These are phyloP conservation scores for Epichloe brachyelytri DNA, from an alignment of 2,329 filamentous ascomycete genomes.

Conservation along the genomic window DNA sequence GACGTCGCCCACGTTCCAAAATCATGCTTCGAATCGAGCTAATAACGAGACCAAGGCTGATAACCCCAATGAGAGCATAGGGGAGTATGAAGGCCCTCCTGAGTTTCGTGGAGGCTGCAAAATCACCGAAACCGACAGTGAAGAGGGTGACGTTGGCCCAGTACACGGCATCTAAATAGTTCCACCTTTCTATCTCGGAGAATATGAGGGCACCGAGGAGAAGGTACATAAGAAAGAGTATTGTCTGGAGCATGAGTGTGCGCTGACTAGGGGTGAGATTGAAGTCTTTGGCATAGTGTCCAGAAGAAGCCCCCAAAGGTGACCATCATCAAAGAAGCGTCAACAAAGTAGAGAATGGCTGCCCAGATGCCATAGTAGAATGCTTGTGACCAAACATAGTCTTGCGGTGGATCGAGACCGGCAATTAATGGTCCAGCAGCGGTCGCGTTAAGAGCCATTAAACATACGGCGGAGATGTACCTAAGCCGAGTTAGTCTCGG, in stretches of 20 bases:
- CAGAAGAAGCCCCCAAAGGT: slow-evolving; percentile 67
- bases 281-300: slow-evolving; percentile 69
- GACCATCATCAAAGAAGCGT: slow-evolving; percentile 61
- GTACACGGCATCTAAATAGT: slow-evolving; percentile 65
- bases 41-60: slow-evolving; percentile 74
- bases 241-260: slow-evolving; percentile 83
- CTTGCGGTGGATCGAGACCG: slow-evolving; percentile 24
- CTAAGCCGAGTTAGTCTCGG: slow-evolving; percentile 11
- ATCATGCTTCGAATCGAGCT: slow-evolving; percentile 60
- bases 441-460: slow-evolving; percentile 54
- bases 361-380: slow-evolving; percentile 81
- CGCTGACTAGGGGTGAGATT: slow-evolving; percentile 66
- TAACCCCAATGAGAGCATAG: slow-evolving; percentile 70
- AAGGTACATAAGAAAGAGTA: slow-evolving; percentile 71
- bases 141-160: slow-evolving; percentile 64
- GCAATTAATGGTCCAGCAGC: slow-evolving; percentile 42
- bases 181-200: slow-evolving; percentile 57
- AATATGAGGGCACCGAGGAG: slow-evolving; percentile 68
- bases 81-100: slow-evolving; percentile 66
- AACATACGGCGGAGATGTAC: slow-evolving; percentile 49
- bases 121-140: slow-evolving; percentile 51
- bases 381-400: slow-evolving; percentile 61
- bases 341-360: slow-evolving; percentile 65
- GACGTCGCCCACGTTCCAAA: slow-evolving; percentile 42
- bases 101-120: slow-evolving; percentile 33